These are phyloP conservation scores for Polyporus tsugae DNA, from an alignment of 1,284 basidiomycete genomes.

Conservation along the genomic window DNA sequence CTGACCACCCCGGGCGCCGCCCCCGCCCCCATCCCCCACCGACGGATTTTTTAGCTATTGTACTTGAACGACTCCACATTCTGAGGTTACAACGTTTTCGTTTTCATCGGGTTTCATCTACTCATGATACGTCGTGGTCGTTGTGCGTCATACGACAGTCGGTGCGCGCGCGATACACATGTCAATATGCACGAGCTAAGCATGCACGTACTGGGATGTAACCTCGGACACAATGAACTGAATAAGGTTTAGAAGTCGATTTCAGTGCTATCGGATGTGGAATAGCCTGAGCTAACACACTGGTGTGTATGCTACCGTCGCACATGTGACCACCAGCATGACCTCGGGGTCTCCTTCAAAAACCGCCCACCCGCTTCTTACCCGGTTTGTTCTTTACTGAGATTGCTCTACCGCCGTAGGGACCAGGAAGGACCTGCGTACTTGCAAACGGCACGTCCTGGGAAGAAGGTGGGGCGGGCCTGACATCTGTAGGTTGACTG, in stretches of 20 bases:
- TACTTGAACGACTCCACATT: neutral
- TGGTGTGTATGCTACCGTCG: neutral
- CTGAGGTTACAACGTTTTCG: neutral
- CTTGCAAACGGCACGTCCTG: slow-evolving; percentile 57
- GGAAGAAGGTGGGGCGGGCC: slow-evolving; percentile 39
- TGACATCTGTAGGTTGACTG: slow-evolving; percentile 33
- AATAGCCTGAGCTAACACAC: neutral
- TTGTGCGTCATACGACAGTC: neutral
- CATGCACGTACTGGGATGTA: neutral
- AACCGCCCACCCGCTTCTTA: slow-evolving; percentile 82
- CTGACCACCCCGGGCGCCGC: neutral
- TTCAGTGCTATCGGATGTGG: neutral
- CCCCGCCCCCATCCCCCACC: neutral
- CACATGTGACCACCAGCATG: neutral
- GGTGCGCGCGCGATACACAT: neutral
- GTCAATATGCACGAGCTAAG: neutral
- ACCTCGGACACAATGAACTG: neutral
- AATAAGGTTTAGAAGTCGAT: neutral
- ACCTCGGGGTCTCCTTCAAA: slow-evolving; percentile 52
- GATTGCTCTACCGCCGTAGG: slow-evolving; percentile 67
- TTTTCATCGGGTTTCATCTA: neutral
- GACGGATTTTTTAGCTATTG: neutral
- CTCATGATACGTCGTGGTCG: neutral
- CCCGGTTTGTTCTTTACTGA: slow-evolving; percentile 59
- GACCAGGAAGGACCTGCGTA: slow-evolving; percentile 78